Conservation (phyloP, 139 green algal genomes). For the Micromonas commoda region DNA sequence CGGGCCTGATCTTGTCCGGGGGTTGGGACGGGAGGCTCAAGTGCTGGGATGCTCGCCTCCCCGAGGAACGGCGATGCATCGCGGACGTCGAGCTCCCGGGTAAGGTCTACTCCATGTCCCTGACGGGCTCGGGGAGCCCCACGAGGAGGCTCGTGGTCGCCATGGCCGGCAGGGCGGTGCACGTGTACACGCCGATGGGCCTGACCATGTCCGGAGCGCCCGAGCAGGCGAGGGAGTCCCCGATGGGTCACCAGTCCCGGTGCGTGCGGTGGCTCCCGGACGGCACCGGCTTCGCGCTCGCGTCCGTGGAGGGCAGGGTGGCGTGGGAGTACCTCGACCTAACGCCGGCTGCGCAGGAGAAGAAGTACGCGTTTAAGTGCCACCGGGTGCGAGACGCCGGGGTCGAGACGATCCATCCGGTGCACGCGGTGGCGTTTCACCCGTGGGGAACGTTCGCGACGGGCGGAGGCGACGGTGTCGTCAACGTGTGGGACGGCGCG, state of each 20-base stretch:
- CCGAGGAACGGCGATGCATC: neutral
- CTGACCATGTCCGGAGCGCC: neutral
- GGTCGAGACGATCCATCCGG: slow-evolving; percentile 7
- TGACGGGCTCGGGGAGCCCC: neutral
- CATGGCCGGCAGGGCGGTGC: neutral
- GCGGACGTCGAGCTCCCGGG: neutral
- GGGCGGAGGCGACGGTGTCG: slow-evolving; percentile 77
- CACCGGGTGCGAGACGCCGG: neutral
- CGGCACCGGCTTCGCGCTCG: neutral
- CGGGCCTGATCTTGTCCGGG: neutral
- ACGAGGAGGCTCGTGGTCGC: neutral
- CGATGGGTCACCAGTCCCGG: neutral
- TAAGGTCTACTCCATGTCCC: slow-evolving; percentile 7
- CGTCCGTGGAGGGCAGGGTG: slow-evolving; percentile 1
- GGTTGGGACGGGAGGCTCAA: slow-evolving; percentile 12
- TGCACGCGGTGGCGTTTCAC: slow-evolving; percentile 72
- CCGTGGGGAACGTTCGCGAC: slow-evolving; percentile 79
- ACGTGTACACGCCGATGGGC: neutral
- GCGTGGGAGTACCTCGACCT: neutral
- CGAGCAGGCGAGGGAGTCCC: neutral
- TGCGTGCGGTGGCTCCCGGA: neutral
- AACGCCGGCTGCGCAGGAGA: neutral
- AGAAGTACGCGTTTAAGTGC: slow-evolving; percentile 15
- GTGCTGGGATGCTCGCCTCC: neutral
- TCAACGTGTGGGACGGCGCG: slow-evolving; percentile 82